Percentiles rank a stretch among this genome's conserved stretches.
These are phyloP conservation scores for Jatropha curcas DNA, from an alignment of 345 rosid species.

Conservation along the genomic window DNA sequence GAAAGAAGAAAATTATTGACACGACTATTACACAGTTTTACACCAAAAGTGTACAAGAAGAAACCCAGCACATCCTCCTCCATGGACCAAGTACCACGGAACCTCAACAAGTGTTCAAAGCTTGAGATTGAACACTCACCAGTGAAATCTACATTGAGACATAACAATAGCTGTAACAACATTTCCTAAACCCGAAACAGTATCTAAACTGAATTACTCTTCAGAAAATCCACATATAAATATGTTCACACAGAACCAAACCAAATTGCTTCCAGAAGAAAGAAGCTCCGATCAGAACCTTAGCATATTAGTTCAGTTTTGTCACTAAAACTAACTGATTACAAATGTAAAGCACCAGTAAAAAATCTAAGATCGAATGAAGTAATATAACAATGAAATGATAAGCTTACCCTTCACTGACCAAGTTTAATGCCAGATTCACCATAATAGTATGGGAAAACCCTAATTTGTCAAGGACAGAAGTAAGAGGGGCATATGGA, in stretches of 20 bases:
- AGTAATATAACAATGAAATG: constrained; percentile 14
- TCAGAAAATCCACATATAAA: constrained; percentile 17
- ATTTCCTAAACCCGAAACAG: constrained; percentile 25
- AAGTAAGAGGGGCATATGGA: constrained; percentile 66
- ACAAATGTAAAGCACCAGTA: constrained; percentile 19
- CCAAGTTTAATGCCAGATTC: constrained; percentile 69
- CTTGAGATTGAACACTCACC: constrained; percentile 22
- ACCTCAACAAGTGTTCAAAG: constrained; percentile 21
- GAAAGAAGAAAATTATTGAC: constrained; percentile 33
- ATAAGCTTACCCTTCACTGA: constrained; percentile 75
- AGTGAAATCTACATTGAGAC: constrained; percentile 16
- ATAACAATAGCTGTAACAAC: constrained; percentile 26
- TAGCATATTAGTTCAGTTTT: constrained; percentile 1
- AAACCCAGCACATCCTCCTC: constrained; percentile 21
- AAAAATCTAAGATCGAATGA: constrained; percentile 20
- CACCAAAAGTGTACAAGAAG: constrained; percentile 22
- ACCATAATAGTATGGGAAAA: constrained; percentile 64
- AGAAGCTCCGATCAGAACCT: constrained; percentile 25
- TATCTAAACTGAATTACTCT: constrained; percentile 19
- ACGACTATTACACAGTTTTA: constrained; percentile 24
- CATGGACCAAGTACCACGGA: constrained; percentile 23
- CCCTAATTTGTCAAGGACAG: constrained; percentile 64
- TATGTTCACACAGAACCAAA: constrained; percentile 14
- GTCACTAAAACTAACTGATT: constrained; percentile 12
- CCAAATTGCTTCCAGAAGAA: constrained; percentile 33